phyloP scores from a whole-genome alignment of 2,329 filamentous ascomycete genomes.

The Dichotomopilus funicola region DNA sequence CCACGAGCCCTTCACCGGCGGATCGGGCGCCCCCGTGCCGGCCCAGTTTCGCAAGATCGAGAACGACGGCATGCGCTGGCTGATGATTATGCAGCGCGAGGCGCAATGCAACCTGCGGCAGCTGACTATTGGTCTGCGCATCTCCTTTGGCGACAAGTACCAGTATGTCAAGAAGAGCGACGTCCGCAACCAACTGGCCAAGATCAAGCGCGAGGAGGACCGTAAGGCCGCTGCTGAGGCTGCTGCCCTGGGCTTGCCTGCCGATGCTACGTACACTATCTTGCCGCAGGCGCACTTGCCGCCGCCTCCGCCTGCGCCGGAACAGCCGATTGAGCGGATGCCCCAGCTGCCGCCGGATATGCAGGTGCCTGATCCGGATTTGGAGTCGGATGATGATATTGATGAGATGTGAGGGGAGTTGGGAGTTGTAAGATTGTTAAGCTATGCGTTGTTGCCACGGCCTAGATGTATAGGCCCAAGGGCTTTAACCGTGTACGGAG shows the following conservation, averaged over 20 bases:
- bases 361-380: constrained; percentile 25
- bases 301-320: constrained; percentile 19
- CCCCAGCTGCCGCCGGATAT: constrained; percentile 22
- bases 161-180: constrained; percentile 28
- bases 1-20: constrained; percentile 26
- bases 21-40: constrained; percentile 21
- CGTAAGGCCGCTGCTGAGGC: constrained; percentile 20
- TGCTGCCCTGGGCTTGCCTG: constrained; percentile 17
- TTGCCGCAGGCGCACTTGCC: constrained; percentile 21
- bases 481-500: background rate
- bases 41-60: constrained; percentile 27
- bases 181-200: constrained; percentile 25
- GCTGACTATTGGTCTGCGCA: constrained; percentile 26
- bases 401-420: constrained; percentile 14
- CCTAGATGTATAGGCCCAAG: background rate
- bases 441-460: background rate
- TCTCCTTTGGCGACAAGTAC: constrained; percentile 28
- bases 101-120: constrained; percentile 25
- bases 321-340: constrained; percentile 20
- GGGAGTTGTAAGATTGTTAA: background rate
- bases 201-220: constrained; percentile 27
- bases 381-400: constrained; percentile 25
- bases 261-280: constrained; percentile 20
- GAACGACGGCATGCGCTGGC: constrained; percentile 24
- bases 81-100: constrained; percentile 28